phyloP scores from a whole-genome alignment of 805 yeast genomes.

The Saccharomycopsis oosterbeekiorum region DNA sequence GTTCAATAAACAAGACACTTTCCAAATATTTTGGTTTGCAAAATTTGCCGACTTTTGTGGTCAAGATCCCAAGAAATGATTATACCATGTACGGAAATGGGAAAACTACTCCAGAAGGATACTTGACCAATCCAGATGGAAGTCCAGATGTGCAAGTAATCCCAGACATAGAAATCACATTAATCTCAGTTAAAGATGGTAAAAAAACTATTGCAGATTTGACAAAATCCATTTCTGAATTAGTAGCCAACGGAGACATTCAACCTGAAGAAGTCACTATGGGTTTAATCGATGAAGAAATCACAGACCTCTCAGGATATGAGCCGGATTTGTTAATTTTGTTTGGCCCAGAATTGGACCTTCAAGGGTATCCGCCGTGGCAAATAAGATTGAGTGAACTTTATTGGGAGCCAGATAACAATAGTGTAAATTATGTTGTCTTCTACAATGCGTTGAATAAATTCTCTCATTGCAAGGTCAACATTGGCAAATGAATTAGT shows the following conservation, averaged over 20 bases:
- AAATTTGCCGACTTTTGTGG: constrained; percentile 49
- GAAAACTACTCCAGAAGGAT: constrained; percentile 2
- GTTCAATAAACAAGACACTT: constrained; percentile 48
- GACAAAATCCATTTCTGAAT: constrained; percentile 74
- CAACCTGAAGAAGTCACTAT: constrained; percentile 59
- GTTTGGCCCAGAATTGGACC: constrained; percentile 78
- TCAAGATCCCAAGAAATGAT: constrained; percentile 62
- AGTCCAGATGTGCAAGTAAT: background rate
- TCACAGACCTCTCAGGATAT: constrained; percentile 66
- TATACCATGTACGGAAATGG: constrained; percentile 33
- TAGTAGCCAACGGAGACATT: constrained; percentile 53
- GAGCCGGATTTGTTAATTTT: constrained; percentile 86
- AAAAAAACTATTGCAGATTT: constrained; percentile 82
- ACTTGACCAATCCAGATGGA: constrained; percentile 2
- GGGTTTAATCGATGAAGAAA: constrained; percentile 64
- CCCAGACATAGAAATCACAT: constrained; percentile 49
- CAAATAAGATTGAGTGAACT: constrained; percentile 85
- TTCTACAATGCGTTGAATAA: constrained; percentile 69
- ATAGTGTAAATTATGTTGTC: constrained; percentile 69
- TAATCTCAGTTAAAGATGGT: constrained; percentile 75
- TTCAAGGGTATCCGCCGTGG: constrained; percentile 98
- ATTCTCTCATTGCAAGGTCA: constrained; percentile 73
- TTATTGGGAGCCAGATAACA: constrained; percentile 84
- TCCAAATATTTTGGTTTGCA: constrained; percentile 65
- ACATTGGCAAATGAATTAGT: constrained; percentile 61